Base-by-base conservation (phyloP, 306 rosid species). In the Prunus mira region DNA sequence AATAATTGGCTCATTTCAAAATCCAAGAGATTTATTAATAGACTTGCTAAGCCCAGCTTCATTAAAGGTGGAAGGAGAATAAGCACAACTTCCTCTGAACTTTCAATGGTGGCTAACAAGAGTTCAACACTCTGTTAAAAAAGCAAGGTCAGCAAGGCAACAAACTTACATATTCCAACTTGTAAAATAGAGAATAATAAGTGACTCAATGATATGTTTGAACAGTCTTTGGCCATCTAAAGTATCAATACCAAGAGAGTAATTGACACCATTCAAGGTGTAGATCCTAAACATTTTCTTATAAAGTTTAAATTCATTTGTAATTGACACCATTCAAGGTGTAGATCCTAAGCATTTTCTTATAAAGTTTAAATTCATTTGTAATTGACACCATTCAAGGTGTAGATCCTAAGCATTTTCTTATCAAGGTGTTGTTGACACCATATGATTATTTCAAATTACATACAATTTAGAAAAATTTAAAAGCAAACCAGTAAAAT, bases 21-120 rank as follows among this genome's bases (percentile, higher is more conserved):
- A 76, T 77, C 80, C 84, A 92, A 85, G 65, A 92, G 95, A 80
- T 55, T 88, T 76, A 87, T 79, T 86, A 95, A 78, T 78, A 85
- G 65, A 83, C 81, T 90, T 74, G 92, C 72, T 77, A 92, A 87
- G 76, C 98, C 96, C 87, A 90, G 89, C 87, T 85, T 89, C 93
- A 89, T 86, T 81, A 92, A 62, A 70, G 87, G 82, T 28, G 89
- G 88, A 72, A 90, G 85, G 79, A 95, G 93, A 78, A 80, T 70
- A 68, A 84, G 86, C 78, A 79, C 74, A 67, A 88, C 86, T 80
- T 79, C 85, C 65, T 77, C 89, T 60, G 65, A 83, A 83, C 93
- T 87, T 85, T 92, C 98, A 49, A 85, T 77, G 67, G 92, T 77
- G 67, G 90, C 96, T 79, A 91, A 85, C 80, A 89, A 84, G 69